These are phyloP conservation scores for Cairneyella variabilis DNA, from an alignment of 495 filamentous ascomycete genomes.

Conservation along the genomic window DNA sequence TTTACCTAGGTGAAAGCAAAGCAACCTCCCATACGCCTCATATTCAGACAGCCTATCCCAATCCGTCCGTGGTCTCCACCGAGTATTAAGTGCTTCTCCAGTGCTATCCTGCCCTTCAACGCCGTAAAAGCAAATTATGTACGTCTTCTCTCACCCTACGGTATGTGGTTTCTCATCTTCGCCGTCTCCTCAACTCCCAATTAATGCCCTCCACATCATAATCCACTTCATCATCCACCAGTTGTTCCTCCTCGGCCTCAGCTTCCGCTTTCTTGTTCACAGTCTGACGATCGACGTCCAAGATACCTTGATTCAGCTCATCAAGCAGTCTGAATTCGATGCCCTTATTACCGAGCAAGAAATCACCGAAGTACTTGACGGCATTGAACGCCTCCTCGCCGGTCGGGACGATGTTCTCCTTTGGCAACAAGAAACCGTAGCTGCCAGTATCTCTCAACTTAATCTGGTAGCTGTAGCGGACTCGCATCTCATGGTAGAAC, in stretches of 20 bases:
- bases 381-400: conserved; percentile 83
- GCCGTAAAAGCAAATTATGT: too few relatives aligned
- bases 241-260: conserved; percentile 4
- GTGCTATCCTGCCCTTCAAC: too few relatives aligned
- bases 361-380: conserved; percentile 75
- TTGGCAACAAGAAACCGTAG: conserved; percentile 89
- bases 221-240: conserved; percentile 36
- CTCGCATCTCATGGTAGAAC: conserved; percentile 85
- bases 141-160: too few relatives aligned
- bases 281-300: not conserved
- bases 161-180: too few relatives aligned
- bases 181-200: conserved; percentile 26
- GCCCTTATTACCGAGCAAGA: conserved; percentile 61
- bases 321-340: conserved; percentile 36
- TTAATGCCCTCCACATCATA: conserved; percentile 37
- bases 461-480: conserved; percentile 88
- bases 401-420: conserved; percentile 82
- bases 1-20: too few relatives aligned
- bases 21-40: too few relatives aligned
- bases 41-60: too few relatives aligned
- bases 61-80: too few relatives aligned
- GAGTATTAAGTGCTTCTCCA: too few relatives aligned
- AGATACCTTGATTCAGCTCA: conserved; percentile 2
- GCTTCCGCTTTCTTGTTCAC: not conserved
- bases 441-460: conserved; percentile 92